Percentiles rank a stretch among this genome's conserved stretches.
Evolutionary conservation across 2,329 filamentous ascomycete species (phyloP).

Genomic region (Alternaria arborescens): DNA sequence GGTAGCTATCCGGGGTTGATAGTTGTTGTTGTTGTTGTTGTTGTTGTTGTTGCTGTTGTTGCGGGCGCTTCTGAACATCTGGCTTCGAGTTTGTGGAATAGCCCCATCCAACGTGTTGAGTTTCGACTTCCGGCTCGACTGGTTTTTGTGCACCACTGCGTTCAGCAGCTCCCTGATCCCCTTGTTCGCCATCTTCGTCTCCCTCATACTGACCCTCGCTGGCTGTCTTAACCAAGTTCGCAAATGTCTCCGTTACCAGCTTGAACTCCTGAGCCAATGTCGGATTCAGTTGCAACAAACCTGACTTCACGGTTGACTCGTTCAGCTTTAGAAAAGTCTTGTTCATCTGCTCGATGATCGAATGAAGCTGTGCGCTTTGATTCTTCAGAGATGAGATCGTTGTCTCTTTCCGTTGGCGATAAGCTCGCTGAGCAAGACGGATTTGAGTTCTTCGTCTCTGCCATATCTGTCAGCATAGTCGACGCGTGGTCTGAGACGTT

Average conservation of each 20-base stretch:
- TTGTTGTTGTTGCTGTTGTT: conserved; percentile 6
- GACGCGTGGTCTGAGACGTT: neutral
- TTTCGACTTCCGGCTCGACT: conserved; percentile 14
- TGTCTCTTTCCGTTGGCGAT: conserved; percentile 83
- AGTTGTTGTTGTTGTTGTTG: conserved; percentile 12
- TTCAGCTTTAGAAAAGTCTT: conserved; percentile 73
- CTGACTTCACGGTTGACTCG: conserved; percentile 66
- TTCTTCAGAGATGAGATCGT: conserved; percentile 78
- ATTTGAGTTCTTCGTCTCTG: conserved; percentile 87
- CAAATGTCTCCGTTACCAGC: conserved; percentile 66
- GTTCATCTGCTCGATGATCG: conserved; percentile 77
- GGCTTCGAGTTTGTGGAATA: conserved; percentile 23
- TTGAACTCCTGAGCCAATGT: conserved; percentile 67
- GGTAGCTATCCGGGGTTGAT: conserved; percentile 23
- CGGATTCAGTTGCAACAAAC: conserved; percentile 66
- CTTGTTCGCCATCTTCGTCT: conserved; percentile 48
- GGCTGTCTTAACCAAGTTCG: conserved; percentile 61
- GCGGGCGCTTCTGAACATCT: neutral
- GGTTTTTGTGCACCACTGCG: conserved; percentile 14
- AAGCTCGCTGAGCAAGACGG: conserved; percentile 83
- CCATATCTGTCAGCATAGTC: conserved; percentile 18
- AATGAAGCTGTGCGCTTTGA: conserved; percentile 73
- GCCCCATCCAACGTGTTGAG: conserved; percentile 38
- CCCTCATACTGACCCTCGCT: conserved; percentile 43
- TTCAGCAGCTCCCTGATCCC: conserved; percentile 10